These are phyloP conservation scores for Cryphonectria nitschkei DNA, from an alignment of 2,329 filamentous ascomycete species.

Conservation along the genomic window DNA sequence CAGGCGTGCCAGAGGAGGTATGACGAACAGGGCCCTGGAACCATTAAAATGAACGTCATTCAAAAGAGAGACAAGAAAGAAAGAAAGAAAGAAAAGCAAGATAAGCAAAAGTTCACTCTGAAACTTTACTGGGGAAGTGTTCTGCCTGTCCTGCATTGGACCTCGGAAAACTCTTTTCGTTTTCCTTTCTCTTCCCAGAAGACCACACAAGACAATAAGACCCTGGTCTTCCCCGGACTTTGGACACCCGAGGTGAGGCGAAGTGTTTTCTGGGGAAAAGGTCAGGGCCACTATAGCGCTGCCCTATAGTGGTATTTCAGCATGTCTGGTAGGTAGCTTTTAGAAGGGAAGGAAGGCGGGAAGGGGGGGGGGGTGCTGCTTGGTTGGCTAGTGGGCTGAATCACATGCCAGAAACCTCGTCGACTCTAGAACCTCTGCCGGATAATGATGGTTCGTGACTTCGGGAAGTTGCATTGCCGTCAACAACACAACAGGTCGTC, in stretches of 20 bases:
- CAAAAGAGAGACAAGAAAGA: background rate
- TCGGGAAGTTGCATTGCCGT: background rate
- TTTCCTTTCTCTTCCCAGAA: background rate
- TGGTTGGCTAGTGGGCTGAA: slow-evolving; percentile 1
- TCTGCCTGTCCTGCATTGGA: background rate
- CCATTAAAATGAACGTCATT: background rate
- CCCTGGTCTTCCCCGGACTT: slow-evolving; percentile 17
- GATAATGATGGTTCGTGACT: slow-evolving; percentile 26
- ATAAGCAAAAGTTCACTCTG: background rate
- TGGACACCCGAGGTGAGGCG: slow-evolving; percentile 2
- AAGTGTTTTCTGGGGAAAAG: slow-evolving; percentile 14
- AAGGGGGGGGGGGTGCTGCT: background rate
- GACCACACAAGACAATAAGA: background rate
- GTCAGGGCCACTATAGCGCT: background rate
- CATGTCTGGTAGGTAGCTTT: background rate
- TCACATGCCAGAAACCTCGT: slow-evolving; percentile 21
- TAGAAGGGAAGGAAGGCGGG: background rate
- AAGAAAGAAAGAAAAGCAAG: background rate
- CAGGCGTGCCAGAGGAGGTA: background rate
- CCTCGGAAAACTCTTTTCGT: background rate
- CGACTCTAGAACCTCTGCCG: background rate
- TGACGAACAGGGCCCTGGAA: background rate
- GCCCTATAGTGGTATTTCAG: background rate
- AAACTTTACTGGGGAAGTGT: background rate
- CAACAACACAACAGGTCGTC: background rate